phyloP scores from a whole-genome alignment of 139 green algal species.

The Chlorokybus atmophyticus region DNA sequence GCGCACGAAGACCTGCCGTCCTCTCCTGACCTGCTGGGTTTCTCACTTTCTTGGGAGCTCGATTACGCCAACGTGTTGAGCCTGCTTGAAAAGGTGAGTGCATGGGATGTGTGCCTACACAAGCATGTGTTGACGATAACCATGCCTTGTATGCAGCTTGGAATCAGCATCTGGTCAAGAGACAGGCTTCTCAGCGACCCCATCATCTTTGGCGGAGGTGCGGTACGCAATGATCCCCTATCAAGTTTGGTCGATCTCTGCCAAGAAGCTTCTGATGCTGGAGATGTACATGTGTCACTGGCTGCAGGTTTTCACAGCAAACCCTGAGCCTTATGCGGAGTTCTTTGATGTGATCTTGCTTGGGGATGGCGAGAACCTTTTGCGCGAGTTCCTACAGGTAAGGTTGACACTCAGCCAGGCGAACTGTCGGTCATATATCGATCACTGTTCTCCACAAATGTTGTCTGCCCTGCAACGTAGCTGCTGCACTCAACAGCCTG shows the following conservation, averaged over 20 bases:
- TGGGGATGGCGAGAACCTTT: conserved; percentile 37
- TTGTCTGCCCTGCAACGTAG: no score
- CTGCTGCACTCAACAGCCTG: no score
- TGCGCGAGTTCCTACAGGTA: conserved; percentile 9
- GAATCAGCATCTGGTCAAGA: no score
- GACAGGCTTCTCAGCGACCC: conserved; percentile 22
- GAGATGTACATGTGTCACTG: no score
- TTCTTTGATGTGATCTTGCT: conserved; percentile 58
- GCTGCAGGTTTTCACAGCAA: conserved; percentile 36
- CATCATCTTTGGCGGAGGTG: conserved; percentile 21
- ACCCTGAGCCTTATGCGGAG: conserved; percentile 54
- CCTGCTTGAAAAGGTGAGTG: conserved; percentile 23
- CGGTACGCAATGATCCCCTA: no score
- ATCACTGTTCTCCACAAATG: no score
- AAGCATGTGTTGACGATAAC: no score
- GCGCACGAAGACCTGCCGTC: conserved; percentile 25
- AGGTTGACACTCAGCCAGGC: no score
- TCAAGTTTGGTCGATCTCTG: no score
- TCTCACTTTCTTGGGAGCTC: conserved; percentile 43
- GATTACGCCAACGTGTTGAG: conserved; percentile 38
- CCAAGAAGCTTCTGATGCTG: no score
- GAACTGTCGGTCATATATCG: no score
- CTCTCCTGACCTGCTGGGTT: conserved; percentile 22
- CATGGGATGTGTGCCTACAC: conserved; percentile 3
- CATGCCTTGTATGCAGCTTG: no score